phyloP scores from a whole-genome alignment of 306 rosid genomes.

The Dalbergia cochinchinensis region DNA sequence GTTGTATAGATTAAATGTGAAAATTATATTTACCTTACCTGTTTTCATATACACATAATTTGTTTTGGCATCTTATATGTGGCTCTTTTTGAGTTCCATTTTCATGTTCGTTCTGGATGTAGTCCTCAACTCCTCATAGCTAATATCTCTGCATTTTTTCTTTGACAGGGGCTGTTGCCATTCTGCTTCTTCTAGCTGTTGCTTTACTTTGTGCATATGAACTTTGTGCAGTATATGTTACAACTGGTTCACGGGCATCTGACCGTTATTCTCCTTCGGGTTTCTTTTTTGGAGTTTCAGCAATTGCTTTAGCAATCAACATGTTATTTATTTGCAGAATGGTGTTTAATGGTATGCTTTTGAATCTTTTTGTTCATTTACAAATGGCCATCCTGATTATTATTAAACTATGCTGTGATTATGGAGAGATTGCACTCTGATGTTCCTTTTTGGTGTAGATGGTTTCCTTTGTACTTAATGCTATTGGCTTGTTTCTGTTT shows the following conservation, averaged over 20 bases:
- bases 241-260: conserved; percentile 94
- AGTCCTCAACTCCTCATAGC: background rate
- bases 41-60: background rate
- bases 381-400: conserved; percentile 28
- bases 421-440: conserved; percentile 30
- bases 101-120: conserved; percentile 9
- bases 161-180: conserved; percentile 90
- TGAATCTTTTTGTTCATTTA: conserved; percentile 26
- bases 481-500: conserved; percentile 19
- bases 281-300: conserved; percentile 99
- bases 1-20: no score
- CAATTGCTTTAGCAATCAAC: conserved; percentile 99
- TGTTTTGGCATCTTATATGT: conserved; percentile 7
- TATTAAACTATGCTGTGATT: conserved; percentile 15
- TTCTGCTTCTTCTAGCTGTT: conserved; percentile 96
- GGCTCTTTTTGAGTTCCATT: conserved; percentile 18
- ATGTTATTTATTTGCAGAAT: conserved; percentile 99
- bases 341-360: conserved; percentile 89
- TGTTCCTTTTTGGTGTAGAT: conserved; percentile 35
- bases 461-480: conserved; percentile 39
- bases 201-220: conserved; percentile 96
- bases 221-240: conserved; percentile 98
- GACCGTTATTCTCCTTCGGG: conserved; percentile 99
- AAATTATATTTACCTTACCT: background rate
- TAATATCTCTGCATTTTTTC: conserved; percentile 38